These are phyloP conservation scores for Cucumis hystrix DNA, from an alignment of 306 rosid genomes.

Conservation along the genomic window DNA sequence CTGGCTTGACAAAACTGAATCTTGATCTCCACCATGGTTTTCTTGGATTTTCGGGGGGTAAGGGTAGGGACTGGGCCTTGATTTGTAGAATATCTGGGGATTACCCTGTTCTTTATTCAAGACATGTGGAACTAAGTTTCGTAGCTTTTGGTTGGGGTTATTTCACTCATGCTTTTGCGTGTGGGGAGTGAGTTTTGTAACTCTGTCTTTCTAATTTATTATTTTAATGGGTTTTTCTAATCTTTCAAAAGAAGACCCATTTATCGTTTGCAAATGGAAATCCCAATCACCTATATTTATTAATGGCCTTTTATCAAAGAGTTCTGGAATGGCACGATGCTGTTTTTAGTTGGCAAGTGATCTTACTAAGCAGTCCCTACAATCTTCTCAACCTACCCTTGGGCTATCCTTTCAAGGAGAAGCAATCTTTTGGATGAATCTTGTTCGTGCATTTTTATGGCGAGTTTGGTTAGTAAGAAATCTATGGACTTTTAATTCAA, in stretches of 20 bases:
- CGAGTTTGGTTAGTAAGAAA: neutral
- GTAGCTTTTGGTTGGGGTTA: neutral
- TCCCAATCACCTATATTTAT: too few species aligned
- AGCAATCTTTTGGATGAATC: neutral
- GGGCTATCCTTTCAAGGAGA: neutral
- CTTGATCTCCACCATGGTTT: too few species aligned
- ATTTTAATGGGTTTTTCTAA: neutral
- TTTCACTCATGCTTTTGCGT: neutral
- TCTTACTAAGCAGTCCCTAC: neutral
- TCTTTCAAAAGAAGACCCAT: neutral
- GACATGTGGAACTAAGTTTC: neutral
- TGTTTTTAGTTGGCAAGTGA: neutral
- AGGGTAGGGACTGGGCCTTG: neutral
- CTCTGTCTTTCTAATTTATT: neutral
- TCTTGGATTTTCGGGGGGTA: too few species aligned
- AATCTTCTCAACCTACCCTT: neutral
- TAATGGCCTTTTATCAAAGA: neutral
- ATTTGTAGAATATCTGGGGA: neutral
- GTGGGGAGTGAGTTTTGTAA: neutral
- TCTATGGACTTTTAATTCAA: neutral
- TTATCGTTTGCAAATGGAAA: neutral
- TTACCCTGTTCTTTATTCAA: neutral
- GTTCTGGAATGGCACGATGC: neutral
- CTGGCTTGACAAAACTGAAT: too few species aligned
- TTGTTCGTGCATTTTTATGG: neutral